Evolutionary conservation across 2,329 filamentous ascomycete species (phyloP).

Genomic region (Neonectria magnoliae): DNA sequence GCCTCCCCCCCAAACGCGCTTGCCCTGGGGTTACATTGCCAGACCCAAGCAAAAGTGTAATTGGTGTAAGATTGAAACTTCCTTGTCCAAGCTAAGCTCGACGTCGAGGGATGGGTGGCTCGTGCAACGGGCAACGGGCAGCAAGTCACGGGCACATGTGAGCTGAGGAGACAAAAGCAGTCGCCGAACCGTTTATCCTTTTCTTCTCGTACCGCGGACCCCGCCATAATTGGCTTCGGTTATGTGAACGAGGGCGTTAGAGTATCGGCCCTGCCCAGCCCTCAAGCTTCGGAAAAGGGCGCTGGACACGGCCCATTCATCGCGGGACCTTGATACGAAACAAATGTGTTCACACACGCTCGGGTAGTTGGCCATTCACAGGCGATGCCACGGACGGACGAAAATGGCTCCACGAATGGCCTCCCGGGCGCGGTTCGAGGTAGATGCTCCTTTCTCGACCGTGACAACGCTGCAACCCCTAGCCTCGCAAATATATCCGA

Average conservation of each 20-base stretch:
- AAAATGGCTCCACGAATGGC: conserved; percentile 38
- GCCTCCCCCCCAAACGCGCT: neutral
- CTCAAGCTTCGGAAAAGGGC: conserved; percentile 1
- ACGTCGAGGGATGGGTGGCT: conserved; percentile 10
- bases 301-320: neutral
- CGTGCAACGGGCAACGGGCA: conserved; percentile 16
- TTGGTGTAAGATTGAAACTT: conserved; percentile 38
- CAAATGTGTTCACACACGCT: neutral
- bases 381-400: conserved; percentile 20
- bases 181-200: conserved; percentile 1
- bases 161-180: conserved; percentile 18
- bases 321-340: conserved; percentile 1
- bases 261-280: conserved; percentile 3
- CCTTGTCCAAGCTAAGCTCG: conserved; percentile 6
- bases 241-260: conserved; percentile 1
- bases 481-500: conserved; percentile 23
- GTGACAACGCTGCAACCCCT: conserved; percentile 6
- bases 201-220: neutral
- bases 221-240: conserved; percentile 10
- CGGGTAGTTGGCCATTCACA: conserved; percentile 13
- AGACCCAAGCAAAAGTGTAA: conserved; percentile 27
- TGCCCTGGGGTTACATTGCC: conserved; percentile 34
- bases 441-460: conserved; percentile 17
- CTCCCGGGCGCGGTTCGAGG: conserved; percentile 9
- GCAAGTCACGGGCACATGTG: conserved; percentile 24